These are phyloP conservation scores for Rhizophagus sp. DNA, from an alignment of 192 early-diverging fungal species.

Conservation along the genomic window DNA sequence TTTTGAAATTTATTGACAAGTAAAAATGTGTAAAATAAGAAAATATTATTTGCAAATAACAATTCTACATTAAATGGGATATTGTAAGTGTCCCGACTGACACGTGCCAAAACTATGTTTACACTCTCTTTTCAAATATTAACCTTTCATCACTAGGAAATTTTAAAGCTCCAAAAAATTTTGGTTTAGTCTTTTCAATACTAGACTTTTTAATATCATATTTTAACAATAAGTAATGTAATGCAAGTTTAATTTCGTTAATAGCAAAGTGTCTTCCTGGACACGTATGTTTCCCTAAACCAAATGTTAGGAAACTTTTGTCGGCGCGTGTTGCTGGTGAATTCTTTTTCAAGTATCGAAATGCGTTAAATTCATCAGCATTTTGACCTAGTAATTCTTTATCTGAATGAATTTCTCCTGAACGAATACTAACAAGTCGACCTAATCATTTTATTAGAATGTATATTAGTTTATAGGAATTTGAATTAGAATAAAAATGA, in stretches of 20 bases:
- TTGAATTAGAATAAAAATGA: no score
- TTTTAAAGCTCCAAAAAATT: not conserved
- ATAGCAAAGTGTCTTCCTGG: slow-evolving; percentile 1
- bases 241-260: not conserved
- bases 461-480: not conserved
- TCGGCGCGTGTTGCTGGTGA: not conserved
- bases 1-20: no score
- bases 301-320: not conserved
- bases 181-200: not conserved
- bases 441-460: not conserved
- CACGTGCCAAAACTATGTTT: no score
- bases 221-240: not conserved
- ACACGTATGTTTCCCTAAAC: slow-evolving; percentile 8
- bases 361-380: not conserved
- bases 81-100: no score
- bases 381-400: not conserved
- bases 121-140: not conserved
- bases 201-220: not conserved
- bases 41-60: no score
- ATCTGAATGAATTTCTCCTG: not conserved
- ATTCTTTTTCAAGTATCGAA: not conserved
- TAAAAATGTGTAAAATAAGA: no score
- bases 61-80: no score
- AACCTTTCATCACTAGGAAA: not conserved
- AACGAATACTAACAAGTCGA: not conserved